phyloP scores from a whole-genome alignment of 148 eudicot species.

The Spergularia marina region DNA sequence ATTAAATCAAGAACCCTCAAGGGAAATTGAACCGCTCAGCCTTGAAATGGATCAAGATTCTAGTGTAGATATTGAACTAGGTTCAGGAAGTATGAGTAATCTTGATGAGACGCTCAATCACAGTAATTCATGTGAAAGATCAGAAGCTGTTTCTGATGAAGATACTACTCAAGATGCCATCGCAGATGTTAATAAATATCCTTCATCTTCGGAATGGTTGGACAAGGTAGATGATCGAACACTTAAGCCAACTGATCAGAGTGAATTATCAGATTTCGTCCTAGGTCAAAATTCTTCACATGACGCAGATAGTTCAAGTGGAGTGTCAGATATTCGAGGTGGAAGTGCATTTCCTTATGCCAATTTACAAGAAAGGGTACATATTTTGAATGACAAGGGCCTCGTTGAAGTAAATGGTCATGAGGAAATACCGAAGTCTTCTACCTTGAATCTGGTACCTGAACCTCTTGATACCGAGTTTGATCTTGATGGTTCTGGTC shows the following conservation, averaged over 20 bases:
- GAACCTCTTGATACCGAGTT: constrained; percentile 18
- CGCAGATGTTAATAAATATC: constrained; percentile 10
- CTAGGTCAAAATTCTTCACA: background rate
- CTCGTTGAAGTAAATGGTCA: constrained; percentile 18
- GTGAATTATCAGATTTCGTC: constrained; percentile 20
- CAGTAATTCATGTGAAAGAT: constrained; percentile 23
- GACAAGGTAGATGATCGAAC: constrained; percentile 27
- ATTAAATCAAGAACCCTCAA: constrained; percentile 15
- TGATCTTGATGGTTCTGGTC: constrained; percentile 22
- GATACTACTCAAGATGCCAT: constrained; percentile 21
- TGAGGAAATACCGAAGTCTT: constrained; percentile 2
- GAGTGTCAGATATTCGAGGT: constrained; percentile 13
- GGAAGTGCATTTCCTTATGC: constrained; percentile 21
- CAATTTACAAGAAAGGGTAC: constrained; percentile 7
- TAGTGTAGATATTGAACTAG: constrained; percentile 13
- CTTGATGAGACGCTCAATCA: constrained; percentile 10
- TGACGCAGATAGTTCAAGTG: constrained; percentile 19
- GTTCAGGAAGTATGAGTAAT: background rate
- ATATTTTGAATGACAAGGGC: constrained; percentile 15
- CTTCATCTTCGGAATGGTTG: constrained; percentile 20
- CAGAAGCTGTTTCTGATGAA: constrained; percentile 14
- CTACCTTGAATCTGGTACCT: constrained; percentile 5
- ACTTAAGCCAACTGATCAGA: constrained; percentile 4
- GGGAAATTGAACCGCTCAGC: constrained; percentile 8
- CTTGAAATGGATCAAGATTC: constrained; percentile 13